Conservation (phyloP, 441 rosid species). For the Adansonia rubrostipa region DNA sequence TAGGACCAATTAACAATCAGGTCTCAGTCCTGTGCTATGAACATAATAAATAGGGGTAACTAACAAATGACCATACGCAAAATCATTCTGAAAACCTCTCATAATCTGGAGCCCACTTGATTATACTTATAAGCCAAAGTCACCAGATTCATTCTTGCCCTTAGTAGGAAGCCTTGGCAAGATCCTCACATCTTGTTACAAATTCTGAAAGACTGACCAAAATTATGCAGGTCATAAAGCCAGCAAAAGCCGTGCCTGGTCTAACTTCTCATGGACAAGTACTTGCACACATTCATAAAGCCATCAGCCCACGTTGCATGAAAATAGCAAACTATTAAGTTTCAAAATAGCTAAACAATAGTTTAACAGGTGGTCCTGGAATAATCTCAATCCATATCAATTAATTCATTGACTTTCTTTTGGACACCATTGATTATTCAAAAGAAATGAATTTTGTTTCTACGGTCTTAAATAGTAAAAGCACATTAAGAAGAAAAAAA, state of each 20-base stretch:
- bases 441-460: constrained; percentile 3
- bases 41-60: constrained; percentile 5
- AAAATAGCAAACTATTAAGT: constrained; percentile 3
- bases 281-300: constrained; percentile 5
- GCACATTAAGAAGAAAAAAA: neutral
- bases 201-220: constrained; percentile 2
- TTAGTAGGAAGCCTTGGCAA: constrained; percentile 4
- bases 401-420: neutral
- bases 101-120: neutral
- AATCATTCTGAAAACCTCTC: constrained; percentile 5
- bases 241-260: neutral
- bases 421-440: neutral
- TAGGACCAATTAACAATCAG: constrained; percentile 19
- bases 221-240: neutral
- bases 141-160: constrained; percentile 9
- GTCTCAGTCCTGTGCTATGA: neutral
- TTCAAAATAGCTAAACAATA: constrained; percentile 8
- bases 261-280: neutral
- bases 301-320: neutral
- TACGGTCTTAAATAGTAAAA: neutral
- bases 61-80: constrained; percentile 9
- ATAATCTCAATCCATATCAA: constrained; percentile 16
- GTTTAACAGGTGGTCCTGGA: constrained; percentile 13
- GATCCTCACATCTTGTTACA: neutral
- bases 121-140: neutral